Evolutionary conservation across 495 filamentous ascomycete species (phyloP), one percentile per base, ranked within the genome.

Genomic region (Daldinia childiae): DNA sequence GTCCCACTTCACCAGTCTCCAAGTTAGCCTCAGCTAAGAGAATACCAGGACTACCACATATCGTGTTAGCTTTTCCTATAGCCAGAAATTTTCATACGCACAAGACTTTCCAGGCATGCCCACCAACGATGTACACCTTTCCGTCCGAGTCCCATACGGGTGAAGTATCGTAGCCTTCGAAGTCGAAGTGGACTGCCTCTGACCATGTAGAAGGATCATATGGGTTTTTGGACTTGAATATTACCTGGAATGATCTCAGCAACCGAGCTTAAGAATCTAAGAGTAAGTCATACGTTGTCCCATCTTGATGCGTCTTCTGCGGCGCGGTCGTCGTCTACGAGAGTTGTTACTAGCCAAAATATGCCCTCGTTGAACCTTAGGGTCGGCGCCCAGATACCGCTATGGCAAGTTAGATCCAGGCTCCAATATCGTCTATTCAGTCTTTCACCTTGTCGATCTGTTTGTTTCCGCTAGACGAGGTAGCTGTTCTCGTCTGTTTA

Each of bases 131-230:
- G 58, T 88, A 87, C 0, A 68, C 74, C 38, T 79, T 83, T 6
- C 84, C 85, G 50, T 87, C 81, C 0, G 79, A 81, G 58, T 87
- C 84, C 82, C 84, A 89, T 69, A 83, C 83, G 0, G 81, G 83
- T 26, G 77, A 77, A 0, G 80, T 78, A 24, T 83, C 82, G 19
- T 83, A 83, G 0, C 81, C 81, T 7, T 77, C 75, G 17, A 82
- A 80, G 30, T 81, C 77, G 61, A 83, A 83, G 59, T 81, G 79
- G 5, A 79, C 62, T 0, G 81, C 77, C 17, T 80, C 73, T 1
- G 80, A 79, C 81, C 81, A 83, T 0, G 77, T 69, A 19, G 58
- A 29, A 12, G 73, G 62, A 43, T 80, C 59, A 30, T 74, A 82
- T 1, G 79, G 80, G 24, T 83, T 67, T 7, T 75, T 71, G 1